Percentiles rank a stretch among this genome's conserved stretches.
Conservation (phyloP, 805 yeast genomes). For the Metschnikowia matae region DNA sequence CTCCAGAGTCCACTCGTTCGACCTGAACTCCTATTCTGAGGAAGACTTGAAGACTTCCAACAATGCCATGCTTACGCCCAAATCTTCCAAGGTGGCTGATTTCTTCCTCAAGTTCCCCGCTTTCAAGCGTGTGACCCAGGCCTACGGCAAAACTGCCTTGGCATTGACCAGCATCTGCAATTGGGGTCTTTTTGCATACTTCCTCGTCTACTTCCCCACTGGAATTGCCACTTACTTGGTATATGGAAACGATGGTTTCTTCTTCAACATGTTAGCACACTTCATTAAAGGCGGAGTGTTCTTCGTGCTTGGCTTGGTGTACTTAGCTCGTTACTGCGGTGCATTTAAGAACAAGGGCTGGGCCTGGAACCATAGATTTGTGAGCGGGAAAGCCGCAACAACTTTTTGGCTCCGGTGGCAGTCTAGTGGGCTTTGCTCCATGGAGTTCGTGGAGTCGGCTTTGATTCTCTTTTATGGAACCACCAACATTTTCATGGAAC, state of each 20-base stretch:
- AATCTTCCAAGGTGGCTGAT: slow-evolving; percentile 8
- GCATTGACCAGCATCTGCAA: slow-evolving; percentile 34
- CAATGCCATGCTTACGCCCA: slow-evolving; percentile 15
- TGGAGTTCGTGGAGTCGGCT: slow-evolving; percentile 81
- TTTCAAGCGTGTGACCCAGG: slow-evolving; percentile 10
- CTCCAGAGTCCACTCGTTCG: slow-evolving; percentile 20
- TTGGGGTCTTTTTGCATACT: slow-evolving; percentile 60
- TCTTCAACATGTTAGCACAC: slow-evolving; percentile 87
- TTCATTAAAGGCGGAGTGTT: slow-evolving; percentile 95
- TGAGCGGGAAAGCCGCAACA: slow-evolving; percentile 21
- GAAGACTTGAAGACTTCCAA: slow-evolving; percentile 25
- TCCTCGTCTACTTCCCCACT: slow-evolving; percentile 54
- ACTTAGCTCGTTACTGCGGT: slow-evolving; percentile 88
- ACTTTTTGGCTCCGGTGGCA: slow-evolving; percentile 36
- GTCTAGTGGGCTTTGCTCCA: slow-evolving; percentile 52
- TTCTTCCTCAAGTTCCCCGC: slow-evolving; percentile 14
- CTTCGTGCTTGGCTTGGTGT: slow-evolving; percentile 64
- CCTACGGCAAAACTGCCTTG: slow-evolving; percentile 21
- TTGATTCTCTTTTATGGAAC: slow-evolving; percentile 83
- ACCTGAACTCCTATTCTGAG: slow-evolving; percentile 18
- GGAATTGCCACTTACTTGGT: slow-evolving; percentile 64
- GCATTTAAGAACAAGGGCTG: slow-evolving; percentile 71
- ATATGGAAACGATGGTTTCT: slow-evolving; percentile 61
- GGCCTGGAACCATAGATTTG: slow-evolving; percentile 72
- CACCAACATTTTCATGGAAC: slow-evolving; percentile 89